Conservation (phyloP, 805 yeast species). For the Sugiyamaella valdiviana region DNA sequence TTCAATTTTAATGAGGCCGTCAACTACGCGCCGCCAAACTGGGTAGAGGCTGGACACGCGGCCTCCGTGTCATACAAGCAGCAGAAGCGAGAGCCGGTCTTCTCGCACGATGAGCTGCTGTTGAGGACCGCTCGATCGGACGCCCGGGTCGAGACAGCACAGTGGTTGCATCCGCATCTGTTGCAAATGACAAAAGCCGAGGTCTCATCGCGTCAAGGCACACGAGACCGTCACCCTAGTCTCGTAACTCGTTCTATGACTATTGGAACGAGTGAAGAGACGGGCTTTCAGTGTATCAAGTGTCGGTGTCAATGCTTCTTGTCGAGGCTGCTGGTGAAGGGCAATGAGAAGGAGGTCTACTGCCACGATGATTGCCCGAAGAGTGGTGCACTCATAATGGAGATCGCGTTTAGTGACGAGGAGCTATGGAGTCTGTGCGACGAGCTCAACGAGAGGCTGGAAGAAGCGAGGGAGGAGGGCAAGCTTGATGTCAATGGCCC, state of each 20-base stretch:
- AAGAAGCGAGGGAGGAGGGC: neutral
- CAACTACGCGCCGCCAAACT: constrained; percentile 37
- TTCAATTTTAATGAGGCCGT: constrained; percentile 50
- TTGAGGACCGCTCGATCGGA: constrained; percentile 19
- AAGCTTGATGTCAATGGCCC: neutral
- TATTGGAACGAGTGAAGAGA: constrained; percentile 18
- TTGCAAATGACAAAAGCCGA: neutral
- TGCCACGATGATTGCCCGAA: constrained; percentile 13
- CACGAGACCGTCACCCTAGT: neutral
- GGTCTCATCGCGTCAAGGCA: neutral
- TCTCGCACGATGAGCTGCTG: constrained; percentile 33
- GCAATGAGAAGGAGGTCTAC: constrained; percentile 6
- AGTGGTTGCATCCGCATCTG: constrained; percentile 14
- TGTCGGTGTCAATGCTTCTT: constrained; percentile 23
- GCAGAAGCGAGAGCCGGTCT: constrained; percentile 29
- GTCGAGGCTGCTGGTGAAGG: constrained; percentile 17
- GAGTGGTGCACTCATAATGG: neutral
- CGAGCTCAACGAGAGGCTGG: neutral
- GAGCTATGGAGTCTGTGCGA: constrained; percentile 3
- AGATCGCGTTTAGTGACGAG: neutral
- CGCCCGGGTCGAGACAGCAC: constrained; percentile 17
- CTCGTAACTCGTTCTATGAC: constrained; percentile 1
- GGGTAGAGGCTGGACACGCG: constrained; percentile 32
- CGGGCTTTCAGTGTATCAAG: constrained; percentile 17
- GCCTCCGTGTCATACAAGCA: constrained; percentile 27